Percentiles rank a stretch among this genome's conserved stretches.
Evolutionary conservation across 2,329 filamentous ascomycete genomes (phyloP).

Genomic region (Pseudogymnoascus sp.): DNA sequence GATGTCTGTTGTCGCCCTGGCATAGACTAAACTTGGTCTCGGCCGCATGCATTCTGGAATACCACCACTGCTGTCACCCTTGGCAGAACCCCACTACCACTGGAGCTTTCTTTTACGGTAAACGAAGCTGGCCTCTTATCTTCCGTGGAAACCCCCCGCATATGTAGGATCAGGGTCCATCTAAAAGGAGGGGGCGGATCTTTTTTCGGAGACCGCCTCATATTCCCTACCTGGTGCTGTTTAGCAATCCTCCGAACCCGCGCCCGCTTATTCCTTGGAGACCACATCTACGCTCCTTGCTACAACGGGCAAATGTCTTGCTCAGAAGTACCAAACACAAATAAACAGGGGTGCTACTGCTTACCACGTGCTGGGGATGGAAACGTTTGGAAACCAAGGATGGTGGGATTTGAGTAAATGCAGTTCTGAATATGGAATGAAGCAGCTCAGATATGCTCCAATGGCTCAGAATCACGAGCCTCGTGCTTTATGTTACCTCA

Average conservation of each 20-base stretch:
- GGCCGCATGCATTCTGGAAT: not conserved
- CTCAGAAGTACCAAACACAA: not conserved
- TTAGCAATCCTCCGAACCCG: not conserved
- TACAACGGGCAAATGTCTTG: not conserved
- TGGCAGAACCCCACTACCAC: not conserved
- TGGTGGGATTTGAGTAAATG: not conserved
- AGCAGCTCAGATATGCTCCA: not conserved
- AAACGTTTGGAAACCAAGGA: not conserved
- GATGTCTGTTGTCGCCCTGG: not conserved
- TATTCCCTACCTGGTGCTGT: conserved; percentile 1
- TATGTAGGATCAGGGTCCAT: not conserved
- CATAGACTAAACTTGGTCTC: not conserved
- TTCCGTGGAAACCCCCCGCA: not conserved
- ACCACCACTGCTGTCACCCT: not conserved
- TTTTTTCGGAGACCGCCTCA: not conserved
- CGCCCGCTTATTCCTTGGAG: not conserved
- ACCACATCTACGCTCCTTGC: not conserved
- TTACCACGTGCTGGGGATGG: not conserved
- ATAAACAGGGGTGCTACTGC: not conserved
- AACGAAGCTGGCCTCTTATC: not conserved
- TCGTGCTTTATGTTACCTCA: not conserved
- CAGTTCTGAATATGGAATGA: not conserved
- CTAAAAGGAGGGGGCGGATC: not conserved
- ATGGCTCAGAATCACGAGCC: not conserved
- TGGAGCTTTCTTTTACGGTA: not conserved